Evolutionary conservation across 768 basidiomycete species (phyloP), one percentile per base, ranked within the genome.

Genomic region (Kwoniella bestiolae): DNA sequence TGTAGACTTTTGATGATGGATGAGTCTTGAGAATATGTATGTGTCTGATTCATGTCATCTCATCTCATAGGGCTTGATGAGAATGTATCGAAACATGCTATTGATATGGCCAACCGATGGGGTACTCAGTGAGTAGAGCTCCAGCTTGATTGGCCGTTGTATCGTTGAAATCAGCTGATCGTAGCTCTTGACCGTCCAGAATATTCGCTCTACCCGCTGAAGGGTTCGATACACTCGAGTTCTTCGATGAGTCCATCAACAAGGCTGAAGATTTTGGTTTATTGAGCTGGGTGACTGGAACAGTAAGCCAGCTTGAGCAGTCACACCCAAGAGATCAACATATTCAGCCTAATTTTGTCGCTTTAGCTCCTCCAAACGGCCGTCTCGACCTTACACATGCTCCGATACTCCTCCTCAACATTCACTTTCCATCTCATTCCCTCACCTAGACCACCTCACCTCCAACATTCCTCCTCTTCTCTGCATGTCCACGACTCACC

Each of bases 151-250:
- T 29, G 21, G 21, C 23, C 47, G 3, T 45, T 23, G 47, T 32
- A 11, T 31, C 44, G n/a, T 41, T 21, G 32, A 29, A 25, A 44
- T 5, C 32, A 53, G 53, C 23, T 47, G 34, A 57, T 63, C 11
- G 32, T 57, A 44, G 7, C 9, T 50, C 11, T 23, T 26, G n/a
- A 14, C n/a, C 14, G 38, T 32, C 8, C 57, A 79, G 78, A 60
- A 76, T 81, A 31, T 81, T 79, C 57, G 80, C 78, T 1, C 57
- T 81, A 9, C 71, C 73, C 14, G 75, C 80, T n/a, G 69, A 70
- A 21, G 80, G 78, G 1, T 79, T 67, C 61, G 71, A 76, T 26
- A 79, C 80, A 1, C 64, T 81, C 16, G 71, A 73, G 29, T 81
- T 76, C 55, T 72, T 59, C 49, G 80, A 81, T 45, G 75, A 78